A percentile compares a stretch with the other conserved stretches of the same genome.
phyloP scores from a whole-genome alignment of 148 eudicot genomes.

The Dianthus caryophyllus region DNA sequence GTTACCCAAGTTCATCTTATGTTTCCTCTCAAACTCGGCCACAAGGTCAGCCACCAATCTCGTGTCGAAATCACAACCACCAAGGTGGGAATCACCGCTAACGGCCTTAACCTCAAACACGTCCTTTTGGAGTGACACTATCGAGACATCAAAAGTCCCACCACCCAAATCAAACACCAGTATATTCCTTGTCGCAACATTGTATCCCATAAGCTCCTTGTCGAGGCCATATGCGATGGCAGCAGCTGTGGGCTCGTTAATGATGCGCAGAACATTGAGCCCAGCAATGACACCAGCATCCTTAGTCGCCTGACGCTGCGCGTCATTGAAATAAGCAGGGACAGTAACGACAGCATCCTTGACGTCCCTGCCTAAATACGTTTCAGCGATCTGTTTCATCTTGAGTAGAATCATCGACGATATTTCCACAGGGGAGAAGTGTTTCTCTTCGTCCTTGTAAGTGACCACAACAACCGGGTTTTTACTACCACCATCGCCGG shows the following conservation, averaged over 20 bases:
- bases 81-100: conserved; percentile 12
- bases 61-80: conserved; percentile 13
- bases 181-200: neutral
- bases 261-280: too few relatives aligned
- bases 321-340: conserved; percentile 25
- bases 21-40: conserved; percentile 14
- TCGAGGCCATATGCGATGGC: too few relatives aligned
- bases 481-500: neutral
- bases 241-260: too few relatives aligned
- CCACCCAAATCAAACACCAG: conserved; percentile 18
- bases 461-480: conserved; percentile 19
- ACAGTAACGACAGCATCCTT: conserved; percentile 23
- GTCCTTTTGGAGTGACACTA: neutral
- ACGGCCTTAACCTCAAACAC: conserved; percentile 13
- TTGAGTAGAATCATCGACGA: conserved; percentile 23
- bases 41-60: conserved; percentile 14
- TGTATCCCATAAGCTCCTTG: too few relatives aligned
- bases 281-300: too few relatives aligned
- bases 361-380: neutral
- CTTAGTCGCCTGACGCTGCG: too few relatives aligned
- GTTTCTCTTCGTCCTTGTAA: conserved; percentile 20
- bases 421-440: conserved; percentile 22
- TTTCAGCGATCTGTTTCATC: conserved; percentile 17
- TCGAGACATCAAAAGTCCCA: conserved; percentile 18
- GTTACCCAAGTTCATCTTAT: conserved; percentile 4